Percentiles rank a stretch among this genome's conserved stretches.
Conservation (phyloP, 805 yeast species). For the Vanderwaltozyma verrucispora region DNA sequence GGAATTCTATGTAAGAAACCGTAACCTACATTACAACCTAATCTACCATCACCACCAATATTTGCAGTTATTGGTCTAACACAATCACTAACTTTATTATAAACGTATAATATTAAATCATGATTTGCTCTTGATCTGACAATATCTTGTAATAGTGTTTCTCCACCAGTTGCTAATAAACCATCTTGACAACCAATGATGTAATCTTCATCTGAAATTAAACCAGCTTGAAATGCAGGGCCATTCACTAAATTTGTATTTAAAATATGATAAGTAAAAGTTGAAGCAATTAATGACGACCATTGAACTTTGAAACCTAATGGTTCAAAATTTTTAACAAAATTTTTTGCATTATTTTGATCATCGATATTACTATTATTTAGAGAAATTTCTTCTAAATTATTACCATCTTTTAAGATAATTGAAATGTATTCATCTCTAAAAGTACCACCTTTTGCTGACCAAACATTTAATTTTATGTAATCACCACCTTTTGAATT, state of each 20-base stretch:
- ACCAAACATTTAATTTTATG: slow-evolving; percentile 62
- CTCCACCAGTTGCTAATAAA: slow-evolving; percentile 77
- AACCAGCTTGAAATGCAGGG: slow-evolving; percentile 77
- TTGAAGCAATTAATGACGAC: slow-evolving; percentile 63
- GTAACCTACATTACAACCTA: slow-evolving; percentile 94
- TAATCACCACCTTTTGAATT: slow-evolving; percentile 24
- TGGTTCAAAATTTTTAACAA: slow-evolving; percentile 32
- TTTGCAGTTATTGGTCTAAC: slow-evolving; percentile 80
- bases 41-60: slow-evolving; percentile 70
- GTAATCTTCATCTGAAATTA: slow-evolving; percentile 78
- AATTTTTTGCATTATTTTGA: slow-evolving; percentile 6
- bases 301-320: slow-evolving; percentile 67
- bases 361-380: slow-evolving; percentile 20
- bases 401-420: slow-evolving; percentile 23
- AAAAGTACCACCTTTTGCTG: slow-evolving; percentile 68
- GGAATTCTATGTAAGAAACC: slow-evolving; percentile 87
- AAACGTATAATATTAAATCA: slow-evolving; percentile 54
- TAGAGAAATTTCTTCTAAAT: slow-evolving; percentile 21
- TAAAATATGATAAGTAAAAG: slow-evolving; percentile 80
- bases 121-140: slow-evolving; percentile 41
- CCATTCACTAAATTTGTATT: slow-evolving; percentile 55
- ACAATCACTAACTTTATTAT: slow-evolving; percentile 78
- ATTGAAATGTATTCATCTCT: slow-evolving; percentile 31
- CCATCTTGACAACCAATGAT: slow-evolving; percentile 86
- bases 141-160: slow-evolving; percentile 60